These are phyloP conservation scores for Fistulifera solaris DNA, from an alignment of 108 stramenopile species.

Conservation along the genomic window DNA sequence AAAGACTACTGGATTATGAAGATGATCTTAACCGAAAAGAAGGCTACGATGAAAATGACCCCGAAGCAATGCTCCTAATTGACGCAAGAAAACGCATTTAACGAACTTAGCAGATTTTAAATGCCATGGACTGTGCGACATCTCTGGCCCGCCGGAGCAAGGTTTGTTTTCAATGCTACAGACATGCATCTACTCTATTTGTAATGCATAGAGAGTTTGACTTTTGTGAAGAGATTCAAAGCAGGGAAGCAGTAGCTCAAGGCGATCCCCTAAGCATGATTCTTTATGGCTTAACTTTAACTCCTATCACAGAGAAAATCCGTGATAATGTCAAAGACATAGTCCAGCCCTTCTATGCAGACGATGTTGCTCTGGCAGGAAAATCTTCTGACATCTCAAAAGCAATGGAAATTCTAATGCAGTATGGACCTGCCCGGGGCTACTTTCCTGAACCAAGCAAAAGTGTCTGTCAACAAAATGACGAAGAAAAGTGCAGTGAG, in stretches of 20 bases:
- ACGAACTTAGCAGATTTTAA: constrained; percentile 11
- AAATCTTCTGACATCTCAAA: not conserved
- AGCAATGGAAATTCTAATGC: not conserved
- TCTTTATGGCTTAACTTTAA: constrained; percentile 17
- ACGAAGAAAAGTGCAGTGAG: not conserved
- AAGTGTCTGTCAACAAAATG: not conserved
- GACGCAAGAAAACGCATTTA: constrained; percentile 27
- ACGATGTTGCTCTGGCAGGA: constrained; percentile 17
- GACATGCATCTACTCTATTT: constrained; percentile 11
- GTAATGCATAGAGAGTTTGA: not conserved
- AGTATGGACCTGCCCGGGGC: not conserved
- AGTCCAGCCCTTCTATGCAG: constrained; percentile 21
- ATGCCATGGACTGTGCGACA: constrained; percentile 31
- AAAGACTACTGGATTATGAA: no score
- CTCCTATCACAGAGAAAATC: constrained; percentile 12
- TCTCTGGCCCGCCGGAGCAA: constrained; percentile 17
- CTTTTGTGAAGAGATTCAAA: no score
- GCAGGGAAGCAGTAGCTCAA: no score
- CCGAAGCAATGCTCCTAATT: constrained; percentile 5
- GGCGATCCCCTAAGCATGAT: constrained; percentile 28
- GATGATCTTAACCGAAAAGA: no score
- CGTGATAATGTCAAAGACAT: constrained; percentile 6
- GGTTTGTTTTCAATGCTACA: constrained; percentile 26
- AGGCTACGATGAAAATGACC: no score
- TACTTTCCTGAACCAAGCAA: constrained; percentile 15